Evolutionary conservation across 2,329 filamentous ascomycete genomes (phyloP), one percentile per base, ranked within the genome.

Genomic region (Dothideomycetes sp.): DNA sequence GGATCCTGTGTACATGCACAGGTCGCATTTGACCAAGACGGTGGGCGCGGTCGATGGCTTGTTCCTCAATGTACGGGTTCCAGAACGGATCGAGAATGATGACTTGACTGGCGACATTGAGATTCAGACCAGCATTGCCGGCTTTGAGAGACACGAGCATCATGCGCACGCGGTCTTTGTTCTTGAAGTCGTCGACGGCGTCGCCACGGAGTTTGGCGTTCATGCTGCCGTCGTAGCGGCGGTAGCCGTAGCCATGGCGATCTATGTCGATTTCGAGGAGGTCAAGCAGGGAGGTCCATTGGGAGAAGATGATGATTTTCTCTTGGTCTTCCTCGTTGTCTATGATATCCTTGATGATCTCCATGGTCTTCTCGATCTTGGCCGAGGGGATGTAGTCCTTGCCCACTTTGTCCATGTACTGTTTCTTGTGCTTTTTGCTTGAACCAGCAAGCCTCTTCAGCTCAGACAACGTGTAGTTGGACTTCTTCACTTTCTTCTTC

Each of bases 1-100:
- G 64, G 17, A 94, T 73, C 3, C 85, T 79, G 56, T 94, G 86
- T 1, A 95, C 81, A 40, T 77, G 72, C 4, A 94, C 88, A 5
- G 77, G 65, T 3, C 72, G 70, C 48, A 70, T 64, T 62, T 95
- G 88, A 1, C 87, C 87, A 49, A 94, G 88, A 8, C 88, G 81
- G 59, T 94, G 82, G 2, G 87, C 84, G 16, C 88, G 81, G 57
- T 94, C 88, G 37, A 94, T 80, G 3, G 88, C 88, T 61, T 95
- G 88, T 60, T 87, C 85, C 62, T 94, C 88, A 36, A 93, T 82
- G 55, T 82, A 94, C 0, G 87, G 88, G 47, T 94, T 95, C 85
- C 86, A 94, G 64, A 93, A 94, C 0, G 87, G 87, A 55, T 94
- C 87, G 54, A 94, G 77, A 47, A 94, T 83, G 58, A 95, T 85